Evolutionary conservation across 129 eudicot genomes (phyloP).

Genomic region (Kitagawia praeruptora): DNA sequence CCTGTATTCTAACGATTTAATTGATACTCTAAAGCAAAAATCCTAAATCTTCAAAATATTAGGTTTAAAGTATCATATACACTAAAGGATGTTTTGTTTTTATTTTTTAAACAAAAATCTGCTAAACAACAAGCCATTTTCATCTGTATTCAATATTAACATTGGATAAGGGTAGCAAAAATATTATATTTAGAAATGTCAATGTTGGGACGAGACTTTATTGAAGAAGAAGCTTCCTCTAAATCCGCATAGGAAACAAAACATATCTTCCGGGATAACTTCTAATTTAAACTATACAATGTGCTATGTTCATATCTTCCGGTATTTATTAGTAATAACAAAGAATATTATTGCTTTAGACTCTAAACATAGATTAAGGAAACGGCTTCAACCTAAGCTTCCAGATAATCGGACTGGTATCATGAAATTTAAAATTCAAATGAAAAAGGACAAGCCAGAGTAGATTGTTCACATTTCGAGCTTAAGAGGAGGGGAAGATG

Average conservation of each 20-base stretch:
- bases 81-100: not conserved
- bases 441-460: too few relatives aligned
- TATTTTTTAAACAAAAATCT: not conserved
- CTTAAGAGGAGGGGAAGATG: too few relatives aligned
- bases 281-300: not conserved
- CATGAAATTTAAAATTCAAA: not conserved
- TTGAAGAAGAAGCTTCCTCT: not conserved
- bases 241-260: too few relatives aligned
- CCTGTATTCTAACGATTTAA: not conserved
- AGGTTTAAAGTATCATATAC: not conserved
- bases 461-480: too few relatives aligned
- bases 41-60: too few relatives aligned
- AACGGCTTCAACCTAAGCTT: not conserved
- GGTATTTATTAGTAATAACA: not conserved
- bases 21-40: not conserved
- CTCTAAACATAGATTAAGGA: not conserved
- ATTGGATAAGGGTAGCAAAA: not conserved
- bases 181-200: not conserved
- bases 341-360: too few relatives aligned
- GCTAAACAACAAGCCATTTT: not conserved
- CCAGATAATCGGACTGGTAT: not conserved
- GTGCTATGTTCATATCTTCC: not conserved
- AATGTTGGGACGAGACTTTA: not conserved
- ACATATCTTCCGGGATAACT: not conserved
- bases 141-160: not conserved